Percentiles rank a stretch among this genome's conserved stretches.
Evolutionary conservation across 202 grass and related monocot genomes (phyloP).

Genomic region (Digitaria exilis): DNA sequence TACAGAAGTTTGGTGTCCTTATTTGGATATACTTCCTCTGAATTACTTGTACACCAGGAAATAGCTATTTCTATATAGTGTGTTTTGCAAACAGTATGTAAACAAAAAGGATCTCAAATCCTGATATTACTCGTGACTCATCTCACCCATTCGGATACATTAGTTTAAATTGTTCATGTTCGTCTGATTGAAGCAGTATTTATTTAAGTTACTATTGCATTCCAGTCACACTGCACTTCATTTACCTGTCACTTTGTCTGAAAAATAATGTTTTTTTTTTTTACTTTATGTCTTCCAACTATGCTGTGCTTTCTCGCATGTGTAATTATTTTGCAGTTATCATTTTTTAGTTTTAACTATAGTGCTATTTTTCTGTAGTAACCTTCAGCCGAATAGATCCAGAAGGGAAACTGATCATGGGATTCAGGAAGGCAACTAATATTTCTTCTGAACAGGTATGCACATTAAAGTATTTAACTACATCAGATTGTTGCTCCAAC

Average conservation of each 20-base stretch:
- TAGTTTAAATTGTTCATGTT: not conserved
- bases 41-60: not conserved
- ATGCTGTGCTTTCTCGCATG: not conserved
- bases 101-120: not conserved
- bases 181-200: not conserved
- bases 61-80: slow-evolving; percentile 7
- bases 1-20: slow-evolving; percentile 19
- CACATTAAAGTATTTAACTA: not conserved
- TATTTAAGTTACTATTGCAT: not conserved
- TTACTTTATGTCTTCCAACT: not conserved
- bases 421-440: slow-evolving; percentile 83
- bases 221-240: slow-evolving; percentile 1
- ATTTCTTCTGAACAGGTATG: slow-evolving; percentile 62
- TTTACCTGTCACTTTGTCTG: slow-evolving; percentile 1
- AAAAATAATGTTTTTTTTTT: not conserved
- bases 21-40: not conserved
- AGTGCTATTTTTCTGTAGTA: slow-evolving; percentile 55
- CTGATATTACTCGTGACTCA: not conserved
- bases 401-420: slow-evolving; percentile 95
- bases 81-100: not conserved
- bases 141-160: not conserved
- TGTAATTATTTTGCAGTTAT: not conserved
- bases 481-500: not conserved
- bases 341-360: slow-evolving; percentile 16
- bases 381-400: slow-evolving; percentile 96